These are phyloP conservation scores for Metarhizium anisopliae DNA, from an alignment of 2,329 filamentous ascomycete species.

Conservation along the genomic window DNA sequence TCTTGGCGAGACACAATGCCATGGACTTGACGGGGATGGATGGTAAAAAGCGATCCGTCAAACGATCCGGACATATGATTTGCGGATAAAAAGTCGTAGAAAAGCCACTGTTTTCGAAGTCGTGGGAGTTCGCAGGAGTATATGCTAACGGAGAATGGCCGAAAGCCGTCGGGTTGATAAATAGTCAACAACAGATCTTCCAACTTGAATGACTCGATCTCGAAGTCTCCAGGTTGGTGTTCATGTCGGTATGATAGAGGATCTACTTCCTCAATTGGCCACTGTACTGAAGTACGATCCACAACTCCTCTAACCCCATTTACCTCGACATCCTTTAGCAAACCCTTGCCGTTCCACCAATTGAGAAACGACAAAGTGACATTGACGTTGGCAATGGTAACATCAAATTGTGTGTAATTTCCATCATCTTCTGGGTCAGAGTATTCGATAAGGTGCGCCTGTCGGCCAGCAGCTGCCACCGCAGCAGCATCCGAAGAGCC, in stretches of 20 bases:
- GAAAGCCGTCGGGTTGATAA: constrained; percentile 81
- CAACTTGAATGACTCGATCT: constrained; percentile 94
- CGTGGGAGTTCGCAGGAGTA: constrained; percentile 92
- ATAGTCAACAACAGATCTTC: constrained; percentile 87
- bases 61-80: constrained; percentile 95
- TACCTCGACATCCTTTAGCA: constrained; percentile 85
- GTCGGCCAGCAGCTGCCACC: constrained; percentile 66
- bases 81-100: constrained; percentile 93
- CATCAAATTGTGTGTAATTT: constrained; percentile 96
- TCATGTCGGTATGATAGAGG: constrained; percentile 82
- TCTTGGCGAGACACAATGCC: constrained; percentile 58
- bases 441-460: constrained; percentile 26
- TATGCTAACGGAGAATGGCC: constrained; percentile 93
- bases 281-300: constrained; percentile 76
- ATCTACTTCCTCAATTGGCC: constrained; percentile 56
- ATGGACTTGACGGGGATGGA: constrained; percentile 88
- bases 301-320: constrained; percentile 88
- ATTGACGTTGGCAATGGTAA: constrained; percentile 91
- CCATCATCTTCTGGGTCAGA: constrained; percentile 60
- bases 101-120: constrained; percentile 90
- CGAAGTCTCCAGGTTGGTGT: constrained; percentile 87
- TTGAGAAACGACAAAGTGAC: constrained; percentile 96
- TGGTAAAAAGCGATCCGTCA: constrained; percentile 93
- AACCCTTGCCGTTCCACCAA: constrained; percentile 95
- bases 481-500: constrained; percentile 84